A percentile compares a stretch with the other conserved stretches of the same genome.
These are phyloP conservation scores for Globisporangium emineosum DNA, from an alignment of 352 stramenopile genomes.

Conservation along the genomic window DNA sequence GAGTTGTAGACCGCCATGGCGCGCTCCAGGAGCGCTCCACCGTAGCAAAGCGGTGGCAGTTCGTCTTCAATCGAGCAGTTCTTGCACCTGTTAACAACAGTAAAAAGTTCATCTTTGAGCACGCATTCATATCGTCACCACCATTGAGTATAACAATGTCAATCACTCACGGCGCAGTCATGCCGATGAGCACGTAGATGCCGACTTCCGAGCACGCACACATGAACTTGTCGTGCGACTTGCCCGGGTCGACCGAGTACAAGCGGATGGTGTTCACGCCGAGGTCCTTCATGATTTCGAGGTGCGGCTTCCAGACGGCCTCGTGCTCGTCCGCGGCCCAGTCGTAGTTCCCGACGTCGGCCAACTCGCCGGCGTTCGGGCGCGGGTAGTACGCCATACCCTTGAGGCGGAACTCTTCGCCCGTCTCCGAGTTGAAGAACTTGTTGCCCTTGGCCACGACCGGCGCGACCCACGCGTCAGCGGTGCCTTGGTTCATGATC, in stretches of 20 bases:
- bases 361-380: slow-evolving; percentile 46
- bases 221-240: slow-evolving; percentile 79
- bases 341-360: slow-evolving; percentile 48
- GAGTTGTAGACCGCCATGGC: slow-evolving; percentile 50
- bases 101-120: not conserved
- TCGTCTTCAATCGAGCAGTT: slow-evolving; percentile 36
- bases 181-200: slow-evolving; percentile 54
- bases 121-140: not conserved
- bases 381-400: slow-evolving; percentile 71
- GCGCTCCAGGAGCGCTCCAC: slow-evolving; percentile 36
- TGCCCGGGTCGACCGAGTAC: slow-evolving; percentile 59
- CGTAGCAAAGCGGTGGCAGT: slow-evolving; percentile 42
- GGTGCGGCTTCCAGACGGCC: slow-evolving; percentile 46
- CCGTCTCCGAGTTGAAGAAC: slow-evolving; percentile 53
- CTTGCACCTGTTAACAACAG: slow-evolving; percentile 7
- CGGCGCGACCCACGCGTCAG: slow-evolving; percentile 17
- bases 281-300: slow-evolving; percentile 52
- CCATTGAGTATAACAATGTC: not conserved
- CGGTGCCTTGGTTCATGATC: not conserved
- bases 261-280: slow-evolving; percentile 70
- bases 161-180: slow-evolving; percentile 33
- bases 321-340: slow-evolving; percentile 58
- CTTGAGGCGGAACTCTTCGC: slow-evolving; percentile 54
- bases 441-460: slow-evolving; percentile 71
- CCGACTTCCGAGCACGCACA: slow-evolving; percentile 46